Evolutionary conservation across 2,329 filamentous ascomycete genomes (phyloP).

Genomic region (Didymella sp.): DNA sequence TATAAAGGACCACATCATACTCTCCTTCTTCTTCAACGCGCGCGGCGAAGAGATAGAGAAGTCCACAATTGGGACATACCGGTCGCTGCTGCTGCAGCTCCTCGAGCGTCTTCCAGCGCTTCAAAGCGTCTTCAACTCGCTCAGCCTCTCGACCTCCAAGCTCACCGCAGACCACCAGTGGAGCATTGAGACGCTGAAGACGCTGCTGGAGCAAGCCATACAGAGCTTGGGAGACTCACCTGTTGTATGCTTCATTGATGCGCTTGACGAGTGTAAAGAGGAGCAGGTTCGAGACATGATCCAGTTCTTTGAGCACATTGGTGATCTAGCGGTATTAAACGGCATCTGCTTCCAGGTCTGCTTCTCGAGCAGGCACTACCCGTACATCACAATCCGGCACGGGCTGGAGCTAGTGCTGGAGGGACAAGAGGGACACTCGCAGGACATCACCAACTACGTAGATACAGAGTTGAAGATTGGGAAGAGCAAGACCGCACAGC

Average conservation of each 20-base stretch:
- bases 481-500: slow-evolving; percentile 20
- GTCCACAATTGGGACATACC: slow-evolving; percentile 33
- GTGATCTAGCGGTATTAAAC: slow-evolving; percentile 30
- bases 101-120: slow-evolving; percentile 23
- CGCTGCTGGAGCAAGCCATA: slow-evolving; percentile 30
- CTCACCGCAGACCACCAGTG: slow-evolving; percentile 20
- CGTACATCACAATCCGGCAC: slow-evolving; percentile 48
- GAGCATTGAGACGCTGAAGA: slow-evolving; percentile 23
- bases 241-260: slow-evolving; percentile 49
- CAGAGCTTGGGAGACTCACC: slow-evolving; percentile 16
- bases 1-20: slow-evolving; percentile 14
- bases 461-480: slow-evolving; percentile 32
- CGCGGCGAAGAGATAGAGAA: slow-evolving; percentile 32
- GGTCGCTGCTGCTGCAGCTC: slow-evolving; percentile 37
- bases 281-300: slow-evolving; percentile 55
- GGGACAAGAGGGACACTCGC: slow-evolving; percentile 43
- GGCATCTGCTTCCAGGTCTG: slow-evolving; percentile 4
- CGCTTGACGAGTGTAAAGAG: slow-evolving; percentile 59
- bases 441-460: slow-evolving; percentile 47
- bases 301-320: slow-evolving; percentile 52
- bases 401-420: slow-evolving; percentile 48
- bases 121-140: slow-evolving; percentile 15
- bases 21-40: slow-evolving; percentile 41
- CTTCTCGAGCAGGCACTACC: slow-evolving; percentile 53
- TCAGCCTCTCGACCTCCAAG: slow-evolving; percentile 7